Percentiles rank a stretch among this genome's conserved stretches.
Evolutionary conservation across 306 rosid species (phyloP).

Genomic region (Dryas drummondii): DNA sequence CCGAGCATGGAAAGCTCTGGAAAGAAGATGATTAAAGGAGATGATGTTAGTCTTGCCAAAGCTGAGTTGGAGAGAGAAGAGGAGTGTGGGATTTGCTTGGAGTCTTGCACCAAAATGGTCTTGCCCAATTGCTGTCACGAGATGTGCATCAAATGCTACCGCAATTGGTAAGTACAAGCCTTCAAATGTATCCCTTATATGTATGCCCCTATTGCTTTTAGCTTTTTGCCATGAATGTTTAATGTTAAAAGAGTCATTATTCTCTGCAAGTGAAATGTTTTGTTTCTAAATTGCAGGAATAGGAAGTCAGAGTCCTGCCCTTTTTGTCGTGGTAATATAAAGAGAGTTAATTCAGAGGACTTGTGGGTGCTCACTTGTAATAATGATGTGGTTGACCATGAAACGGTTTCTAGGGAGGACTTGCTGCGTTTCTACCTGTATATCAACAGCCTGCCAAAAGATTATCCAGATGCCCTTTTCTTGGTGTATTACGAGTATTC

Average conservation of each 20-base stretch:
- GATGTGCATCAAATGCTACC: constrained; percentile 98
- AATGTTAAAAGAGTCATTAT: background rate
- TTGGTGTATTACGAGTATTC: constrained; percentile 78
- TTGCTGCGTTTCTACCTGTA: constrained; percentile 79
- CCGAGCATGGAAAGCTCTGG: constrained; percentile 42
- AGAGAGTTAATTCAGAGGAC: constrained; percentile 94
- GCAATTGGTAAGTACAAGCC: constrained; percentile 69
- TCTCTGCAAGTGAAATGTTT: constrained; percentile 6
- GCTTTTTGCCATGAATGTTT: background rate
- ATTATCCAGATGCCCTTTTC: constrained; percentile 88
- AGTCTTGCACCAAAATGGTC: constrained; percentile 92
- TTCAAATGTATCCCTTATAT: background rate
- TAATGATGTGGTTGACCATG: constrained; percentile 86
- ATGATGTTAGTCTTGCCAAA: constrained; percentile 20
- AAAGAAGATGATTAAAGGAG: constrained; percentile 51
- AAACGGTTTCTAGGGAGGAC: constrained; percentile 81
- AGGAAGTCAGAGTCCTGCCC: constrained; percentile 86
- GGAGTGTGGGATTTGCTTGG: constrained; percentile 96
- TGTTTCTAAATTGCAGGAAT: constrained; percentile 55
- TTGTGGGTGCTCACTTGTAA: constrained; percentile 89
- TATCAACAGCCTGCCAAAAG: constrained; percentile 83
- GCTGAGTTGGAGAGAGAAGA: constrained; percentile 84
- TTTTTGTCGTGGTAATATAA: constrained; percentile 86
- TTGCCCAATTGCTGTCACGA: constrained; percentile 93
- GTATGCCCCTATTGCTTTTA: background rate